phyloP scores from a whole-genome alignment of 2,329 filamentous ascomycete genomes.

The Neofusicoccum laricinum region DNA sequence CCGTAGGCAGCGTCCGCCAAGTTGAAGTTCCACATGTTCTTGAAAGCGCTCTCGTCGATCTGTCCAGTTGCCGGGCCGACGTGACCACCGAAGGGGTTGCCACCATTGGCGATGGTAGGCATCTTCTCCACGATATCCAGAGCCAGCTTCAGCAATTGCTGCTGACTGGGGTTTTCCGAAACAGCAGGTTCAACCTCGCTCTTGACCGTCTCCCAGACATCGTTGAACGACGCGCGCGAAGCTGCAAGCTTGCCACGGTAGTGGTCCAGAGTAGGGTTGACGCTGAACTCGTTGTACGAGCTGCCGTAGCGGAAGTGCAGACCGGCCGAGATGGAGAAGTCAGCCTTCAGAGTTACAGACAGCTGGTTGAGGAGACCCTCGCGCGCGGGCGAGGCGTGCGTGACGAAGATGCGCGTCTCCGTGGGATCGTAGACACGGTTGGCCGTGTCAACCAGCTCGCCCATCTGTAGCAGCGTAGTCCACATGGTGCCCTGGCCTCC shows the following conservation, averaged over 20 bases:
- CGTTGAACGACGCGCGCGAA: constrained; percentile 97
- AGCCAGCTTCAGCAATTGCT: constrained; percentile 86
- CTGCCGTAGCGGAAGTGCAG: constrained; percentile 98
- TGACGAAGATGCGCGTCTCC: constrained; percentile 94
- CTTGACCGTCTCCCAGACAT: constrained; percentile 99
- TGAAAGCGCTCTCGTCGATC: constrained; percentile 98
- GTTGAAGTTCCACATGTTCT: constrained; percentile 99
- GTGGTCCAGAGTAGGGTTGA: constrained; percentile 96
- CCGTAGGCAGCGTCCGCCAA: constrained; percentile 95
- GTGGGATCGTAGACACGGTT: constrained; percentile 98
- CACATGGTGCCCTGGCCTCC: constrained; percentile 99
- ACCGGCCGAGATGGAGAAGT: constrained; percentile 96
- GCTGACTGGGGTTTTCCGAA: constrained; percentile 87
- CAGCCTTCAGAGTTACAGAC: constrained; percentile 93
- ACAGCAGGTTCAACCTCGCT: constrained; percentile 93
- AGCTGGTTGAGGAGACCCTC: constrained; percentile 97
- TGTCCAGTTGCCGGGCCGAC: constrained; percentile 75
- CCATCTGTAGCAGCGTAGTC: constrained; percentile 97
- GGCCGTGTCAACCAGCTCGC: constrained; percentile 93
- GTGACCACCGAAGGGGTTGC: constrained; percentile 92
- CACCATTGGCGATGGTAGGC: constrained; percentile 90
- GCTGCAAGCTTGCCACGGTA: constrained; percentile 98
- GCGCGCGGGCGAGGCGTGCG: constrained; percentile 91
- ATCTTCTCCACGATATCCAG: constrained; percentile 96
- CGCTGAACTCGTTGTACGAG: constrained; percentile 99